Base-by-base conservation (phyloP, 1,284 basidiomycete species). In the Coniophora puteana region DNA sequence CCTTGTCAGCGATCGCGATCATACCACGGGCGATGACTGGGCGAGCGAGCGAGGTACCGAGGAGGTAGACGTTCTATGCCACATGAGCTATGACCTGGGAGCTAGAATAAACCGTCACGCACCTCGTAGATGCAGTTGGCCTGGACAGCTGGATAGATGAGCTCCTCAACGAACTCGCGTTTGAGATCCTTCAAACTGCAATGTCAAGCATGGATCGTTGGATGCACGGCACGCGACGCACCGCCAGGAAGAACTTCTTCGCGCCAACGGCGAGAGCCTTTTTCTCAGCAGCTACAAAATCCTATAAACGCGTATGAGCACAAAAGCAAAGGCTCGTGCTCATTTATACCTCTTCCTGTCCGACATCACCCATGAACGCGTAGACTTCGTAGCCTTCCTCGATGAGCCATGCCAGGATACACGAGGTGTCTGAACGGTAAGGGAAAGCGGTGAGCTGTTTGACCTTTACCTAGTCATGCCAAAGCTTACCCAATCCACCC, bases 121-220 rank as follows among this genome's bases (percentile, higher is more conserved):
- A 84, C 89, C 76, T 99, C 96, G 70, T 99, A 99, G 69, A 99
- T 98, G 68, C 90, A 92, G 68, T 99, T 99, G 50, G 92, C 92
- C 71, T 99, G 95, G 21, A 99, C 83, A 40, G 95, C 94, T 35
- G 95, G 92, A 70, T 95, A 98, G 64, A 99, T 97, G 56, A 99
- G 80, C 65, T 98, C 89, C 43, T 89, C 92, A 44, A 99, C 80
- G 57, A 99, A 99, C 67, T 99, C 95, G 51, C 89, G 80, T 66
- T 85, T 93, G 59, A 98, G 74, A 66, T 99, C 95, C 89, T 94
- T 4, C 18, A 16, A 17, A 21, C n/a, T 11, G 20, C 4, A 10
- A 30, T 4, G 7, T 23, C 18, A 35, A 18, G 41, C 11, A 26
- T 20, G 17, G 20, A 30, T 34, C 36, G n/a, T 26, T 14, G 20